phyloP scores from a whole-genome alignment of 371 early-diverging fungal species.

The Mucor plumbeus region DNA sequence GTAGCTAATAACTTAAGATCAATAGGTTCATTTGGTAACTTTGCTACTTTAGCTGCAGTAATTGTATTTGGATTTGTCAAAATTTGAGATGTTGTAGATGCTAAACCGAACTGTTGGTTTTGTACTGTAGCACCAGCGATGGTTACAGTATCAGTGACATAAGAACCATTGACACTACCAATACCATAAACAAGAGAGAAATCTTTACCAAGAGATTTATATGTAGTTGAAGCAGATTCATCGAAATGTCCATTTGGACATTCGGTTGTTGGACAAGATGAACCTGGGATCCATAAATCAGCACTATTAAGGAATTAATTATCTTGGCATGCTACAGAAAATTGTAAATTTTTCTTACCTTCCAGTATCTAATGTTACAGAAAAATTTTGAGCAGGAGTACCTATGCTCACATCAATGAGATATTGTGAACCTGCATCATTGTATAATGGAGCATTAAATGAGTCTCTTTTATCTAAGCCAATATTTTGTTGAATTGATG shows the following conservation, averaged over 20 bases:
- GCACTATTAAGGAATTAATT: constrained; percentile 32
- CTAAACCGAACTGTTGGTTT: constrained; percentile 53
- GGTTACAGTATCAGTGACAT: constrained; percentile 45
- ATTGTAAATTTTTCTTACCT: constrained; percentile 29
- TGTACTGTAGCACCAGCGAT: constrained; percentile 38
- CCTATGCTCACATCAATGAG: constrained; percentile 44
- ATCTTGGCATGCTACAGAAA: constrained; percentile 10
- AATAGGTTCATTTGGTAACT: neutral
- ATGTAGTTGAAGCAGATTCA: constrained; percentile 32
- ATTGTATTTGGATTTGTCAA: constrained; percentile 41
- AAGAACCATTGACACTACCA: constrained; percentile 49
- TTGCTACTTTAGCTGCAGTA: constrained; percentile 17
- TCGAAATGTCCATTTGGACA: constrained; percentile 48
- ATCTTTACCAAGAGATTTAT: constrained; percentile 20
- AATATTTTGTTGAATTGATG: constrained; percentile 18
- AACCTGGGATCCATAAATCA: constrained; percentile 54
- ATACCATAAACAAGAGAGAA: constrained; percentile 47
- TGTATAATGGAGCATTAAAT: constrained; percentile 33
- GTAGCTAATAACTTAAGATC: constrained; percentile 2
- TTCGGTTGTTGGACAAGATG: constrained; percentile 34
- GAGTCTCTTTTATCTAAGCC: constrained; percentile 20
- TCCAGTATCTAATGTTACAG: constrained; percentile 53
- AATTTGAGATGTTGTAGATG: constrained; percentile 32
- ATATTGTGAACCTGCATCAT: constrained; percentile 46
- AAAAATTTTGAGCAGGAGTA: constrained; percentile 46